Percentiles rank a stretch among this genome's conserved stretches.
phyloP scores from a whole-genome alignment of 164 flowering plant genomes.

The Macadamia integrifolia region DNA sequence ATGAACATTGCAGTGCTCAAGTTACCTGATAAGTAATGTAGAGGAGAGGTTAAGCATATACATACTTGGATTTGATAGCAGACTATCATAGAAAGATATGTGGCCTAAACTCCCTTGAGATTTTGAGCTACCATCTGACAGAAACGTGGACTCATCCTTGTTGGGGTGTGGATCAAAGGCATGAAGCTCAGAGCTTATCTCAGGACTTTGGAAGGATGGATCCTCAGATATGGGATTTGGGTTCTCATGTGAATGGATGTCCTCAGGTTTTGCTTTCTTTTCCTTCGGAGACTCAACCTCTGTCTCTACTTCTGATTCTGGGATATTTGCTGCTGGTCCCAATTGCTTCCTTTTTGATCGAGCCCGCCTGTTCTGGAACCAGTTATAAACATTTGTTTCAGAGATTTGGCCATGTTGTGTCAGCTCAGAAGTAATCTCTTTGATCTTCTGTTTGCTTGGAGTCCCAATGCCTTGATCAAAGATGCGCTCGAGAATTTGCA shows the following conservation, averaged over 20 bases:
- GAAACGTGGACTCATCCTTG: slow-evolving; percentile 32
- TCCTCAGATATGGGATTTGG: slow-evolving; percentile 38
- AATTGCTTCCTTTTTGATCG: slow-evolving; percentile 75
- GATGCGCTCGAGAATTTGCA: slow-evolving; percentile 83
- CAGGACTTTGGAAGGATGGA: slow-evolving; percentile 55
- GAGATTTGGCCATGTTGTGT: slow-evolving; percentile 84
- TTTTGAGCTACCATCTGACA: slow-evolving; percentile 33
- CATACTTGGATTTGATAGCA: slow-evolving; percentile 39
- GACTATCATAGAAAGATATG: slow-evolving; percentile 43
- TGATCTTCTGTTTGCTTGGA: slow-evolving; percentile 88
- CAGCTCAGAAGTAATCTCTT: slow-evolving; percentile 59
- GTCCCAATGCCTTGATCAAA: slow-evolving; percentile 90
- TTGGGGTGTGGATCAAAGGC: slow-evolving; percentile 33
- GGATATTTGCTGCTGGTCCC: slow-evolving; percentile 25
- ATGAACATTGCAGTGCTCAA: background rate
- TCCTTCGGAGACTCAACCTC: slow-evolving; percentile 66
- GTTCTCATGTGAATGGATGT: slow-evolving; percentile 27
- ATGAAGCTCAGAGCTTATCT: slow-evolving; percentile 48
- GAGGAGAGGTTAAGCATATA: background rate
- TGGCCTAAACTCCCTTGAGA: slow-evolving; percentile 34
- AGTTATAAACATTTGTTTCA: slow-evolving; percentile 87
- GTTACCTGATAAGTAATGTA: background rate
- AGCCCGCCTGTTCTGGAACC: slow-evolving; percentile 95
- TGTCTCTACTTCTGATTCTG: slow-evolving; percentile 64
- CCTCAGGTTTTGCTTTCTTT: slow-evolving; percentile 57